Conservation (phyloP, 1,284 basidiomycete species). For the Fomitopsis pinicola region DNA sequence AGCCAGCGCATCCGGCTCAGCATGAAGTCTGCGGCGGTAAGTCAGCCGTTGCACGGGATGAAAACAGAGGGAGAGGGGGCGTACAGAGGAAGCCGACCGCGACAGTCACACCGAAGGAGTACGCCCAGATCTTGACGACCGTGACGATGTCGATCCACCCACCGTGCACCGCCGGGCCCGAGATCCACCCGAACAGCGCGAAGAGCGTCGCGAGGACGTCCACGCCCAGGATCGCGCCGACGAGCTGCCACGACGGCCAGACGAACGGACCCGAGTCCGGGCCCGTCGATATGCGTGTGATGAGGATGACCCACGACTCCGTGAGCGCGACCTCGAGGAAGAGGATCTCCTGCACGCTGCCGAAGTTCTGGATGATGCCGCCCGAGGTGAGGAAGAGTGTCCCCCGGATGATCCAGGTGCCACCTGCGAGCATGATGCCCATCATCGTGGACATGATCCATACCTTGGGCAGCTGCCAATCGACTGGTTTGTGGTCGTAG, state of each 20-base stretch:
- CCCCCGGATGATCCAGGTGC: constrained; percentile 11
- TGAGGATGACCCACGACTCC: constrained; percentile 10
- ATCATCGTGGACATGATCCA: constrained; percentile 10
- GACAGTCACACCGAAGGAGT: constrained; percentile 6
- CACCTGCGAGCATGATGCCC: constrained; percentile 5
- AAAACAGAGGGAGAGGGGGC: not conserved
- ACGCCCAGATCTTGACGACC: constrained; percentile 10
- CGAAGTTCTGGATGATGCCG: constrained; percentile 10
- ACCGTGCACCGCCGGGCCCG: constrained; percentile 3
- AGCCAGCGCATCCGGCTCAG: constrained; percentile 6
- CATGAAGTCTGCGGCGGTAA: constrained; percentile 1
- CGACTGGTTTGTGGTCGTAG: constrained; percentile 8
- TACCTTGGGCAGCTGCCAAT: constrained; percentile 10
- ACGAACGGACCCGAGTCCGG: constrained; percentile 7
- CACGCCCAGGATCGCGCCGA: constrained; percentile 8
- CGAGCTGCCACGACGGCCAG: constrained; percentile 9
- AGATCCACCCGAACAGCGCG: constrained; percentile 10
- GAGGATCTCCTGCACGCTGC: constrained; percentile 9
- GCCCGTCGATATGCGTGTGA: constrained; percentile 5
- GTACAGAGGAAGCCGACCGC: constrained; percentile 7
- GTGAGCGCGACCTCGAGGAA: constrained; percentile 10
- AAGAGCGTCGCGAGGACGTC: constrained; percentile 8
- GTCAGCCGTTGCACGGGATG: not conserved
- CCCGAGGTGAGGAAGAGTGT: constrained; percentile 5
- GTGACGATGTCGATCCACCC: constrained; percentile 11